phyloP scores from a whole-genome alignment of 441 rosid genomes.

The Gossypium gossypioides region DNA sequence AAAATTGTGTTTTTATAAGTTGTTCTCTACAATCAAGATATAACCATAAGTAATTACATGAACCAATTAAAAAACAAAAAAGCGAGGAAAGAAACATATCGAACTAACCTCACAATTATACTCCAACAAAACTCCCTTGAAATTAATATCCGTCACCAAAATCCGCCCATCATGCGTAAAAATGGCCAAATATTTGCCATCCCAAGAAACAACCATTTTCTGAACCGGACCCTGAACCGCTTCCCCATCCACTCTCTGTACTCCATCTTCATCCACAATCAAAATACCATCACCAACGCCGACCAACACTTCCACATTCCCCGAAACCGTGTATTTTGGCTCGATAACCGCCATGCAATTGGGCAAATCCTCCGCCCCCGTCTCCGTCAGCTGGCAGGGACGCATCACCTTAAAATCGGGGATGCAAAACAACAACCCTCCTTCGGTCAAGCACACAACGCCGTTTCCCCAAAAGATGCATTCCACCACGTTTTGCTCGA shows the following conservation, averaged over 20 bases:
- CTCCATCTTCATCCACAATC: slow-evolving; percentile 80
- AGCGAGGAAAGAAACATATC: not conserved
- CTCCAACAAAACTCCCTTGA: slow-evolving; percentile 39
- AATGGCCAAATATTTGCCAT: slow-evolving; percentile 69
- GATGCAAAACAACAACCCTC: slow-evolving; percentile 51
- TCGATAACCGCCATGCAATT: slow-evolving; percentile 74
- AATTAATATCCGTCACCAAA: slow-evolving; percentile 53
- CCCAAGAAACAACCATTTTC: slow-evolving; percentile 73
- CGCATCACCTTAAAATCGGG: slow-evolving; percentile 64
- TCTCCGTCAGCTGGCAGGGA: slow-evolving; percentile 55
- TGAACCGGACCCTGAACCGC: slow-evolving; percentile 53
- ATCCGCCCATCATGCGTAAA: slow-evolving; percentile 88
- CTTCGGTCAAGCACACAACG: slow-evolving; percentile 79
- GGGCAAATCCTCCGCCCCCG: slow-evolving; percentile 51
- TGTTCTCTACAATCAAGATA: not conserved
- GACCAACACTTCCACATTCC: slow-evolving; percentile 69
- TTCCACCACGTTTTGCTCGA: slow-evolving; percentile 85
- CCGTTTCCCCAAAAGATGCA: slow-evolving; percentile 92
- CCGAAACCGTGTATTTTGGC: slow-evolving; percentile 81
- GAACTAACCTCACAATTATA: slow-evolving; percentile 66
- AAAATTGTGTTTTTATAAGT: not conserved
- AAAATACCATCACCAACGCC: slow-evolving; percentile 52
- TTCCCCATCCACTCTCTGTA: slow-evolving; percentile 46
- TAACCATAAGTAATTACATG: not conserved
- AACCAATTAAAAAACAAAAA: not conserved